Conservation (phyloP, 345 rosid genomes). For the Salix dunnii region DNA sequence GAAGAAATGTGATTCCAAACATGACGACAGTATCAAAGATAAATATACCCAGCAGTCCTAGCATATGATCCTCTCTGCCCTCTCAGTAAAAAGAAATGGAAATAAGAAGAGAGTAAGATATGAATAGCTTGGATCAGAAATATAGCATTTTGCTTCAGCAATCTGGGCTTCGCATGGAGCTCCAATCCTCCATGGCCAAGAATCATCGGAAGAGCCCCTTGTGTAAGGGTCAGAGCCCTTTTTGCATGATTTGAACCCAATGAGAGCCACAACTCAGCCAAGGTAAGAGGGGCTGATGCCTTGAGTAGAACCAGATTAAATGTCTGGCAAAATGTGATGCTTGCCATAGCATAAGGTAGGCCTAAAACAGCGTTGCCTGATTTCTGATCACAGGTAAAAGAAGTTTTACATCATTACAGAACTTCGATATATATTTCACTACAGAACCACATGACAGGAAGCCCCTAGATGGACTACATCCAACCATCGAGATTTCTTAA, state of each 20-base stretch:
- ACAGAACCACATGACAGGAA: neutral
- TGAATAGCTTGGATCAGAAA: constrained; percentile 77
- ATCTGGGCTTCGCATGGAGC: constrained; percentile 88
- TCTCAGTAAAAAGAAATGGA: neutral
- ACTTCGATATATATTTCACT: neutral
- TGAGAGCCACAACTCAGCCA: constrained; percentile 91
- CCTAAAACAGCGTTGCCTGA: constrained; percentile 94
- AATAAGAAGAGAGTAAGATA: constrained; percentile 36
- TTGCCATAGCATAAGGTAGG: constrained; percentile 88
- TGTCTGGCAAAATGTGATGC: constrained; percentile 92
- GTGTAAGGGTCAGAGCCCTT: no score
- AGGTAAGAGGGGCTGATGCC: constrained; percentile 86
- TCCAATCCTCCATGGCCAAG: constrained; percentile 97
- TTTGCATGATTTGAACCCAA: constrained; percentile 81
- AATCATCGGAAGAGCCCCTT: constrained; percentile 80
- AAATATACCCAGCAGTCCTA: no score
- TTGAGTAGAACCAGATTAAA: constrained; percentile 94
- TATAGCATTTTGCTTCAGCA: constrained; percentile 84
- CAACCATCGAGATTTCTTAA: neutral
- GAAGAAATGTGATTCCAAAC: no score
- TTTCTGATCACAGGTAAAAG: constrained; percentile 47
- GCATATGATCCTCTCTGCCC: no score
- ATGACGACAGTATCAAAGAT: no score
- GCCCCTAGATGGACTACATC: neutral
- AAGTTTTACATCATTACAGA: neutral